Base-by-base conservation (phyloP, 352 stramenopile species). In the Hyphochytrium catenoides region DNA sequence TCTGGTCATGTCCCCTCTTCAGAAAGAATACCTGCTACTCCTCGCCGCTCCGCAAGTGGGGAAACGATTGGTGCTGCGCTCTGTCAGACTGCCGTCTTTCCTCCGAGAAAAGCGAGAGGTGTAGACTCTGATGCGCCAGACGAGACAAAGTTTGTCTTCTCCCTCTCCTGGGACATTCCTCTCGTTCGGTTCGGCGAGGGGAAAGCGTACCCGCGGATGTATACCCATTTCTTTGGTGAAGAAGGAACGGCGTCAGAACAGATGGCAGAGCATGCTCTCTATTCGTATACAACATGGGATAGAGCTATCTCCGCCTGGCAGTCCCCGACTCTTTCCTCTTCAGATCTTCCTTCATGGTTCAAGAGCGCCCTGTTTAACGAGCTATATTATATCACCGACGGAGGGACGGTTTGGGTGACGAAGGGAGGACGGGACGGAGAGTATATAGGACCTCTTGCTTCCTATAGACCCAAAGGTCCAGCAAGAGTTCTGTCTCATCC, bases 371-470 rank as follows among this genome's bases (percentile, higher is more conserved):
- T 56, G 3, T 58, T 56, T 26, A 56, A 56, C 33, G 49, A 56
- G 29, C 24, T 56, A 25, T 56, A 56, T 41, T 56, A 49, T 19
- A 36, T 56, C 26, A 26, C 46, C 9, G 49, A 57, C 22, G 49
- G 49, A n/a, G 49, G 49, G 14, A 46, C 43, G 14, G 24, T 56
- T 11, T 56, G 49, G 49, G 30, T 43, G 8, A n/a, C n/a, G n/a
- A n/a, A n/a, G n/a, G n/a, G n/a, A n/a, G n/a, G n/a, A n/a, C n/a
- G n/a, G n/a, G n/a, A n/a, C n/a, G n/a, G n/a, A n/a, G n/a, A n/a
- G n/a, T n/a, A n/a, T n/a, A n/a, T n/a, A n/a, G n/a, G n/a, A n/a
- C n/a, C n/a, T n/a, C n/a, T n/a, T n/a, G n/a, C n/a, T n/a, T n/a
- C n/a, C n/a, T n/a, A n/a, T n/a, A n/a, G n/a, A n/a, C n/a, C n/a